Evolutionary conservation across 805 yeast genomes (phyloP).

Genomic region (Lipomyces orientalis): DNA sequence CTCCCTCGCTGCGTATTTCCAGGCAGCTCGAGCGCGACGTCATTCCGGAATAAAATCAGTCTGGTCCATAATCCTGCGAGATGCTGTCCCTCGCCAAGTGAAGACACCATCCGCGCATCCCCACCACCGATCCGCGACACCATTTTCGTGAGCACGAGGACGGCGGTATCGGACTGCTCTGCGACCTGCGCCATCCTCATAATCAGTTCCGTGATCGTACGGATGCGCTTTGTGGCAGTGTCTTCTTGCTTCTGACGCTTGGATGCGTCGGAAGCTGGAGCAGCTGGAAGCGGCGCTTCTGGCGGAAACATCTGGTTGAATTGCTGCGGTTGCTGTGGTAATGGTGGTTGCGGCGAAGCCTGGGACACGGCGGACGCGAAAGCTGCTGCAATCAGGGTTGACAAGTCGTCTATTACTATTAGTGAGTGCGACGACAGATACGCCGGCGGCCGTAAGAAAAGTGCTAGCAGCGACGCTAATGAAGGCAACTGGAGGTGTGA

Average conservation of each 20-base stretch:
- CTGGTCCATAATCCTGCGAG: constrained; percentile 27
- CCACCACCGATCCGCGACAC: constrained; percentile 21
- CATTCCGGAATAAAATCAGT: constrained; percentile 26
- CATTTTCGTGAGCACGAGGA: constrained; percentile 26
- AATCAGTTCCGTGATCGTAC: constrained; percentile 20
- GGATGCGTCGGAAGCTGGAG: background rate
- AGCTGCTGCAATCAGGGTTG: constrained; percentile 17
- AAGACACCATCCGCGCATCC: constrained; percentile 26
- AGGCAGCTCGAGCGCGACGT: constrained; percentile 12
- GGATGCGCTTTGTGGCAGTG: constrained; percentile 12
- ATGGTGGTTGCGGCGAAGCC: constrained; percentile 2
- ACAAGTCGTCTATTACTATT: constrained; percentile 28
- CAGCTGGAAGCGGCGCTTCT: background rate
- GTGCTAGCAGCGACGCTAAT: constrained; percentile 21
- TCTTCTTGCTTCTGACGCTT: constrained; percentile 13
- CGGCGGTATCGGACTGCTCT: constrained; percentile 21
- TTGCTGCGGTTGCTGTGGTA: constrained; percentile 4
- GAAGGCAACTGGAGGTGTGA: constrained; percentile 20
- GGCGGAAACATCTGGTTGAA: background rate
- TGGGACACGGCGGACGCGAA: constrained; percentile 10
- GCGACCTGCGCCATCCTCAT: constrained; percentile 11
- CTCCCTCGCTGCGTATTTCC: background rate
- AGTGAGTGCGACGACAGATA: constrained; percentile 16
- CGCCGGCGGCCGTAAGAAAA: constrained; percentile 24
- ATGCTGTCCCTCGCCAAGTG: constrained; percentile 26